These are phyloP conservation scores for Globisporangium takayamanum DNA, from an alignment of 352 stramenopile genomes.

Conservation along the genomic window DNA sequence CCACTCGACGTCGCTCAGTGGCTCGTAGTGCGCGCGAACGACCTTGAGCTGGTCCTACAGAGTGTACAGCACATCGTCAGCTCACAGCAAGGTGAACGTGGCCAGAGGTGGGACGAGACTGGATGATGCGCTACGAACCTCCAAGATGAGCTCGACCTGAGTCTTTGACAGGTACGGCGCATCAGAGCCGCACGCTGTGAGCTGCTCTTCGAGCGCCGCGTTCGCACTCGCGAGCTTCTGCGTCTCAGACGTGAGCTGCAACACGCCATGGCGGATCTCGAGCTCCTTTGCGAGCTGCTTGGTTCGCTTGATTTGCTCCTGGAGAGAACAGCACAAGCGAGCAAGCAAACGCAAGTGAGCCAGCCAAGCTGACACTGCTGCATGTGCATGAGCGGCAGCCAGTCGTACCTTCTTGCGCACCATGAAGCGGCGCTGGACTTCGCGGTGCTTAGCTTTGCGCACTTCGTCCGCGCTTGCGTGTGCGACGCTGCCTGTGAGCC, in stretches of 20 bases:
- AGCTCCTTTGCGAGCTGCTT: slow-evolving; percentile 23
- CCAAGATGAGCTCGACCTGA: slow-evolving; percentile 22
- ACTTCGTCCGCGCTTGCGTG: slow-evolving; percentile 10
- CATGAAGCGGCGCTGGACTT: slow-evolving; percentile 39
- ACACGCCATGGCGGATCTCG: slow-evolving; percentile 22
- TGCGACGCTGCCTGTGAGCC: background rate
- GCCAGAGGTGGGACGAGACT: too few relatives aligned
- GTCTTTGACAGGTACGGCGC: slow-evolving; percentile 7
- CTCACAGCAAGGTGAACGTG: too few relatives aligned
- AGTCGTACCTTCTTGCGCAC: slow-evolving; percentile 28
- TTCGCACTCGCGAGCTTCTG: slow-evolving; percentile 23
- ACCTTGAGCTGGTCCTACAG: slow-evolving; percentile 12
- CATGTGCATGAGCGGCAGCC: background rate
- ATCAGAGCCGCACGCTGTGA: background rate
- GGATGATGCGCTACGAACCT: slow-evolving; percentile 5
- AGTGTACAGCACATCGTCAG: background rate
- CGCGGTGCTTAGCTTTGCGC: slow-evolving; percentile 35
- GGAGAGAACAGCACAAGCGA: background rate
- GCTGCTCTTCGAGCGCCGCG: slow-evolving; percentile 11
- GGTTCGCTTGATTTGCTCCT: slow-evolving; percentile 24
- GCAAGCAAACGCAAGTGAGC: too few relatives aligned
- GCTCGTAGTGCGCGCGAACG: slow-evolving; percentile 8
- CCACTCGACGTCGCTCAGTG: slow-evolving; percentile 5
- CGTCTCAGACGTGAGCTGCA: slow-evolving; percentile 19
- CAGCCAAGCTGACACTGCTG: background rate